Conservation (phyloP, 176 grass and related monocot species). For the Carex scoparia region DNA sequence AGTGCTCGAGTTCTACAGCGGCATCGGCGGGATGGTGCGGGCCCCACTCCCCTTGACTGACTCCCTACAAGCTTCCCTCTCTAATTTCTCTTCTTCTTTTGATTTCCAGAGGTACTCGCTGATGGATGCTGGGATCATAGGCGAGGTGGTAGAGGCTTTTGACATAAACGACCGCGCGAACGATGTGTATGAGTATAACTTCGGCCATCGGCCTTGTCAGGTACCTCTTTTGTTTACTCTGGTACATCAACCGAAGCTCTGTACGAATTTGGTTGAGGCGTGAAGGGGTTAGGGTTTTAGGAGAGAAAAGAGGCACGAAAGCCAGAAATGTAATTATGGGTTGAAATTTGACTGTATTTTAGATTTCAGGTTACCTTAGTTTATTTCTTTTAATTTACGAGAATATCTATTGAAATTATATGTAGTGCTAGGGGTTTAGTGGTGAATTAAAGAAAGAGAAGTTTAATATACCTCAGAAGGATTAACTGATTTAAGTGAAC, state of each 20-base stretch:
- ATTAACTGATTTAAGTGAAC: neutral
- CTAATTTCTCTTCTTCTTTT: conserved; percentile 32
- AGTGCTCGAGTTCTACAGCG: conserved; percentile 98
- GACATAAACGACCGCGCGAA: conserved; percentile 91
- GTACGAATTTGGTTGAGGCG: neutral
- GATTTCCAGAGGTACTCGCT: conserved; percentile 69
- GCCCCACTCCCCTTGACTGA: neutral
- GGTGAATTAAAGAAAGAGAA: neutral
- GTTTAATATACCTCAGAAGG: neutral
- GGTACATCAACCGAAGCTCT: neutral
- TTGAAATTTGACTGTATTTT: neutral
- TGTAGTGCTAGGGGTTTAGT: neutral
- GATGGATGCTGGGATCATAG: conserved; percentile 41
- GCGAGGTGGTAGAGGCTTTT: conserved; percentile 77
- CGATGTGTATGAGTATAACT: conserved; percentile 90
- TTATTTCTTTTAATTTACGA: neutral
- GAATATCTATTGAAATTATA: neutral
- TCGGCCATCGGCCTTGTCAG: conserved; percentile 80
- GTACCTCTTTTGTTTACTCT: conserved; percentile 24
- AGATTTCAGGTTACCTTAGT: neutral
- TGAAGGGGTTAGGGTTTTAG: conserved; percentile 8
- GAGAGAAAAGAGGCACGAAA: neutral
- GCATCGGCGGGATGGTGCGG: conserved; percentile 77
- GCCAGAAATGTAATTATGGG: neutral
- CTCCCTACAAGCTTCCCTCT: neutral